A percentile compares a stretch with the other conserved stretches of the same genome.
Evolutionary conservation across 1,284 basidiomycete species (phyloP).

Genomic region (Malassezia equina): DNA sequence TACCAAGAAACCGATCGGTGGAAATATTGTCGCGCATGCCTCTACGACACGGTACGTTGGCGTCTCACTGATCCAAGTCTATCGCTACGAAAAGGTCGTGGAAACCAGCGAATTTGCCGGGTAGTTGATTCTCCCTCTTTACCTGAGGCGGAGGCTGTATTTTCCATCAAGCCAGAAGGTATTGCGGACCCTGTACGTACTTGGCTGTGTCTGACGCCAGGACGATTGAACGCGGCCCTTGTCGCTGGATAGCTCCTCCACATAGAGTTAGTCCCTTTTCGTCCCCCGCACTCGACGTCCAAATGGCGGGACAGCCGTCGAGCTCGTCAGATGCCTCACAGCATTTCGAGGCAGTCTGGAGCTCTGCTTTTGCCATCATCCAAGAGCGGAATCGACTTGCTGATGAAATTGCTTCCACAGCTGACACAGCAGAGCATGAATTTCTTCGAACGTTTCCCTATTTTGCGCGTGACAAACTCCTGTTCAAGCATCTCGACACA

Average conservation of each 20-base stretch:
- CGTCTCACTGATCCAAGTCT: constrained; percentile 53
- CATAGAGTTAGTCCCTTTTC: background rate
- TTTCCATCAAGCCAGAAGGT: constrained; percentile 61
- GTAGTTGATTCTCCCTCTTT: constrained; percentile 97
- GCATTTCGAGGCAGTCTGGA: constrained; percentile 8
- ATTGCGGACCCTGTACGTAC: constrained; percentile 44
- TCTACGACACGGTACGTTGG: constrained; percentile 39
- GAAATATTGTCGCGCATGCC: constrained; percentile 49
- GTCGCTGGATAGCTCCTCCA: background rate
- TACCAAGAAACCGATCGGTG: constrained; percentile 79
- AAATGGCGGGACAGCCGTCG: background rate
- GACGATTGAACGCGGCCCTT: constrained; percentile 6
- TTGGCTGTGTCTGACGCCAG: constrained; percentile 4
- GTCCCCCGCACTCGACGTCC: background rate
- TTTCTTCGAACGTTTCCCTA: constrained; percentile 11
- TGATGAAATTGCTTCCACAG: constrained; percentile 5
- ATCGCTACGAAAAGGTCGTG: constrained; percentile 84
- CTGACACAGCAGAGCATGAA: constrained; percentile 3
- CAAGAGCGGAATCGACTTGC: constrained; percentile 13
- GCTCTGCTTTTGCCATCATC: constrained; percentile 3
- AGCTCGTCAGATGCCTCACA: background rate
- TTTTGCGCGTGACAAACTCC: constrained; percentile 10
- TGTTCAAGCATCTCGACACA: constrained; percentile 9
- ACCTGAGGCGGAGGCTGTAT: constrained; percentile 90
- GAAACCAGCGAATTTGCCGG: constrained; percentile 84